Base-by-base conservation (phyloP, 2,329 filamentous ascomycete species). In the Tolypocladium tropicale region DNA sequence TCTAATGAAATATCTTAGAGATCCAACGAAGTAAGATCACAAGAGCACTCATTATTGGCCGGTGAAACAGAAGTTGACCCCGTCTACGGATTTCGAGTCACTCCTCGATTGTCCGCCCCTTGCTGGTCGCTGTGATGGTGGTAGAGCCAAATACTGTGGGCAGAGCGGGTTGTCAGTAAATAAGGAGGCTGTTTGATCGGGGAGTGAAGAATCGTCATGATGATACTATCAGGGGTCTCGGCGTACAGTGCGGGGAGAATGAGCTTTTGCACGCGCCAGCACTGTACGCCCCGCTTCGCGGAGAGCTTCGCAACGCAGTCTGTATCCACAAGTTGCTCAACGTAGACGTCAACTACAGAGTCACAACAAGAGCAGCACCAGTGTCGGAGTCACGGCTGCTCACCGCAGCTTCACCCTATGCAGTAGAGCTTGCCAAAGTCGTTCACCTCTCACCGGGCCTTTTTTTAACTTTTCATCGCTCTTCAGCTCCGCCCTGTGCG, bases 11-110 rank as follows among this genome's bases (percentile, higher is more conserved):
- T n/a, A n/a, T n/a, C n/a, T n/a, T n/a, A n/a, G n/a, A 57, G 57
- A 58, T 57, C 28, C 9, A 28, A 53, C 39, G 32, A 30, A n/a
- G 16, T 28, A 49, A 57, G 55, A 56, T 58, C 21, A 36, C 3
- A 9, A 16, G 33, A 18, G 7, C 46, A 49, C 32, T 32, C 18
- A 9, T 3, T 7, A 9, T n/a, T 43, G 10, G 2, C 4, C 10
- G 14, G 46, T 48, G 43, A 30, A n/a, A n/a, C n/a, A n/a, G n/a
- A n/a, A n/a, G n/a, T n/a, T n/a, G n/a, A n/a, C n/a, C n/a, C n/a
- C n/a, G n/a, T n/a, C n/a, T n/a, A n/a, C n/a, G n/a, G n/a, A n/a
- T n/a, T n/a, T n/a, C 10, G 16, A 23, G 25, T 9, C 4, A 6
- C 14, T 46, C 23, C 12, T 11, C n/a, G 11, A 6, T 46, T 7